Evolutionary conservation across 768 basidiomycete species (phyloP).

Genomic region (Gyrodon lividus): DNA sequence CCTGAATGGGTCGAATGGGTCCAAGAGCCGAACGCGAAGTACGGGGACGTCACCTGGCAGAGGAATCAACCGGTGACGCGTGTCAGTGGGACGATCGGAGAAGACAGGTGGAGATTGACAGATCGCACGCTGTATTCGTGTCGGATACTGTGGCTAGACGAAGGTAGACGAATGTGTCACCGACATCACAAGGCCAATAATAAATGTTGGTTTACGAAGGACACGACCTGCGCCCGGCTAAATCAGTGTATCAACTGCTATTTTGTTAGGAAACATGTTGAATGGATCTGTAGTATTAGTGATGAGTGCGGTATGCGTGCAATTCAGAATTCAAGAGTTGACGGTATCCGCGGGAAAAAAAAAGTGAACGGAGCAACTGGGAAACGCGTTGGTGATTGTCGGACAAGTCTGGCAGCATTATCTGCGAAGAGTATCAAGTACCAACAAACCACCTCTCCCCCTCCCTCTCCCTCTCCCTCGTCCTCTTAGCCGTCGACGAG

Average conservation of each 20-base stretch:
- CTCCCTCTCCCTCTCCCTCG: not conserved
- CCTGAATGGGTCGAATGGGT: slow-evolving; percentile 8
- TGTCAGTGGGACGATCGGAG: not conserved
- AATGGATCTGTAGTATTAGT: too few species aligned
- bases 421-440: too few species aligned
- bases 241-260: not conserved
- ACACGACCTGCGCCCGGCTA: not conserved
- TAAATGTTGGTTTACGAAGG: not conserved
- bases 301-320: too few species aligned
- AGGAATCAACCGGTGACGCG: slow-evolving; percentile 8
- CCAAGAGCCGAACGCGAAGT: slow-evolving; percentile 28
- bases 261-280: not conserved
- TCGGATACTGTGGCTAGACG: not conserved
- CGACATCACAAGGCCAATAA: not conserved
- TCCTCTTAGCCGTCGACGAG: slow-evolving; percentile 13
- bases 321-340: not conserved
- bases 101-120: not conserved
- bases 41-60: slow-evolving; percentile 30
- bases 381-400: too few species aligned
- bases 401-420: not conserved
- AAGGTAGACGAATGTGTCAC: not conserved
- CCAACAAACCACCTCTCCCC: too few species aligned
- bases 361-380: not conserved
- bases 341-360: slow-evolving; percentile 27
- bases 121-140: not conserved